Conservation (phyloP, 176 grass and related monocot species). For the Aegilops sharonensis region DNA sequence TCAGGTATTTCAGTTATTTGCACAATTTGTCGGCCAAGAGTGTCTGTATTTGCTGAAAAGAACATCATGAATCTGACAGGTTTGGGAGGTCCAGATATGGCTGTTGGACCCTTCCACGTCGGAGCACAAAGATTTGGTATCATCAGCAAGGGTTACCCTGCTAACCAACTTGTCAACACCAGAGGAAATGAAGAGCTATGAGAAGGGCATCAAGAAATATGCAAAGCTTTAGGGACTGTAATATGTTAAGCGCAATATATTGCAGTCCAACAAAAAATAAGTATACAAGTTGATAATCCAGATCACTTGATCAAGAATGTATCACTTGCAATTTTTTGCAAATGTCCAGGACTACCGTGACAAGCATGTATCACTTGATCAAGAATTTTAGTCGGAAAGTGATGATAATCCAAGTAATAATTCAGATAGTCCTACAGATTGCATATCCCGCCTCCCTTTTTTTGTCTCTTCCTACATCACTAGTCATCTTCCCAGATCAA, state of each 20-base stretch:
- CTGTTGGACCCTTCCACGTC: conserved; percentile 46
- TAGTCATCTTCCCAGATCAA: neutral
- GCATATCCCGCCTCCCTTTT: neutral
- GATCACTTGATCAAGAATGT: too few relatives aligned
- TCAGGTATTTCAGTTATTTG: neutral
- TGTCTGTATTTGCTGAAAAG: neutral
- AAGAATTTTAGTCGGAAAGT: neutral
- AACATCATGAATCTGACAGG: conserved; percentile 18
- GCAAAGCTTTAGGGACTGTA: conserved; percentile 51
- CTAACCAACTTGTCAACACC: conserved; percentile 49
- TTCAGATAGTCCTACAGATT: neutral
- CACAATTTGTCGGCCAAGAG: neutral
- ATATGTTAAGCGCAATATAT: neutral
- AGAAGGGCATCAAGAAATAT: conserved; percentile 50
- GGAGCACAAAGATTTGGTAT: conserved; percentile 54
- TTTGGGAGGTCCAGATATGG: conserved; percentile 76
- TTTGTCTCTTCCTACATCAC: neutral
- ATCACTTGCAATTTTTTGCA: neutral
- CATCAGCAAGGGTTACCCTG: conserved; percentile 60
- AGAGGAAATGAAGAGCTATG: conserved; percentile 30
- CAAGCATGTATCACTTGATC: neutral
- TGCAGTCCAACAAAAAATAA: neutral
- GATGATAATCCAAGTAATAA: neutral
- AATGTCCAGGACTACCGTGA: neutral
- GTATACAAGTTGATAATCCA: too few relatives aligned